These are phyloP conservation scores for Penicillium fuscoglaucum DNA, from an alignment of 2,329 filamentous ascomycete genomes.

Conservation along the genomic window DNA sequence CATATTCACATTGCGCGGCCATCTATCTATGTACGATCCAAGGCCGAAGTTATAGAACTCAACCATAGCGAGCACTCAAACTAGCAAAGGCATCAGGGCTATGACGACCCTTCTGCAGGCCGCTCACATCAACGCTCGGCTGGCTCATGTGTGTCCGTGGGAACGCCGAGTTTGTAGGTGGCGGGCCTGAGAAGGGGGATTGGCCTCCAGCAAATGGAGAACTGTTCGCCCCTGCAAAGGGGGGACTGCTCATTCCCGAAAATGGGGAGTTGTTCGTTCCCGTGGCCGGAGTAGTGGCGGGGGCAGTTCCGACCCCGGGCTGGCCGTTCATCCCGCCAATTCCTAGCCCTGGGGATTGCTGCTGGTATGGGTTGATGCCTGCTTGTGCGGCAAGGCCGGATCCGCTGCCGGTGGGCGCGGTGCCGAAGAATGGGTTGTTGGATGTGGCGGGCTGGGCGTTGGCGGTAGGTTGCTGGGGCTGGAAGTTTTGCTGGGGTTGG, in stretches of 20 bases:
- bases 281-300: background rate
- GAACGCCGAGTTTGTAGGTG: slow-evolving; percentile 20
- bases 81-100: slow-evolving; percentile 54
- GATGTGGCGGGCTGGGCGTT: slow-evolving; percentile 13
- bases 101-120: slow-evolving; percentile 49
- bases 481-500: slow-evolving; percentile 22
- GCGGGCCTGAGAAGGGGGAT: slow-evolving; percentile 13
- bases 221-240: slow-evolving; percentile 5
- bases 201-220: slow-evolving; percentile 5
- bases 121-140: slow-evolving; percentile 51
- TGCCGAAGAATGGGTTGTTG: slow-evolving; percentile 30
- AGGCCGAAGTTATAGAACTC: slow-evolving; percentile 8
- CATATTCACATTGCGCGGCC: slow-evolving; percentile 6
- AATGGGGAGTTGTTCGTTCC: slow-evolving; percentile 6
- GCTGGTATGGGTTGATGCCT: slow-evolving; percentile 17
- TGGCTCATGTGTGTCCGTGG: slow-evolving; percentile 46
- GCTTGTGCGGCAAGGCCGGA: slow-evolving; percentile 28
- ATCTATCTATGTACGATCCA: background rate
- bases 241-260: slow-evolving; percentile 4
- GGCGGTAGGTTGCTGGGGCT: background rate
- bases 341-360: slow-evolving; percentile 6
- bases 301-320: background rate
- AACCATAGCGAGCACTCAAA: slow-evolving; percentile 49
- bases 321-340: slow-evolving; percentile 3
- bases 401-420: slow-evolving; percentile 8